Base-by-base conservation (phyloP, 129 eudicot species). In the Arctium minus region DNA sequence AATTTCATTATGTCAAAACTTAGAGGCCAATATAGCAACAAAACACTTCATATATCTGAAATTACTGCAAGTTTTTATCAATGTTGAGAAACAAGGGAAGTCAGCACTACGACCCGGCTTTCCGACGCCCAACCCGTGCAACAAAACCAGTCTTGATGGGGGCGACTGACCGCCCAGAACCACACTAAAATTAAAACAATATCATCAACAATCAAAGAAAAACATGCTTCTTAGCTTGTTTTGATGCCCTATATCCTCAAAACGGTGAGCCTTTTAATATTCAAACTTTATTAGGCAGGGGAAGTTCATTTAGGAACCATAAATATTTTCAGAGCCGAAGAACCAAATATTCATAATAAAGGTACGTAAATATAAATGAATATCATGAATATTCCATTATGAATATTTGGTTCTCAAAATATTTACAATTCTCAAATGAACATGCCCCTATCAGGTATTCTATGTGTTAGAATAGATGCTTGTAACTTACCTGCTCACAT, bases 81-180 rank as follows among this genome's bases (percentile, higher is more conserved):
- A 27, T 39, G 31, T 4, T 33, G 50, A 80, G 27, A 10, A 71
- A 48, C 18, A 70, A 71, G 13, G 77, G 37, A 71, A 78, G 67
- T 12, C 82, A 39, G 30, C 75, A 50, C 50, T 82, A 87, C 15
- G 87, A 75, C 33, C 85, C 87, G 3, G 90, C 80, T 64, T 84
- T 87, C 60, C 90, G 69, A 62, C 90, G 85, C 48, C 85, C 78
- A 29, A 83, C 89, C 53, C 83, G 60, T 62, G 90, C 90, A 76
- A 87, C 85, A 76, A 83, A 83, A 72, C 87, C 87, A 65, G 90
- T 73, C 74, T 87, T 87, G 83, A 83, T 87, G 67, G 87, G 89
- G 80, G 89, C 87, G 18, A 87, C 90, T 60, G 90, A 83, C 79
- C 87, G 39, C 85, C 85, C 89, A 8, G 89, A 86, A 78, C 89